Conservation (phyloP, 2,329 filamentous ascomycete genomes). For the Periconia digitata region DNA sequence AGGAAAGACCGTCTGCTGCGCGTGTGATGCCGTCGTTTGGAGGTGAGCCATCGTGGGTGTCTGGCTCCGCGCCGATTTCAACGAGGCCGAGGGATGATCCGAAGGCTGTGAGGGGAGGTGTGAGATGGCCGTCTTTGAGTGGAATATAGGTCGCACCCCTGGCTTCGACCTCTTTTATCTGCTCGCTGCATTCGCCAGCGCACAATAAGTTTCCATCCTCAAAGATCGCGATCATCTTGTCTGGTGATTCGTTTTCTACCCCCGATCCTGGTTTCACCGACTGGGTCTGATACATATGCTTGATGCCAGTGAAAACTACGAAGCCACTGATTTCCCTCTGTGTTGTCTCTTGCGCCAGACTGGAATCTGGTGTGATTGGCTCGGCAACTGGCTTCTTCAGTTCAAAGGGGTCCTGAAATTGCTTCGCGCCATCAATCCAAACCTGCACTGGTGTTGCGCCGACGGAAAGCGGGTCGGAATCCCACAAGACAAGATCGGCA, state of each 20-base stretch:
- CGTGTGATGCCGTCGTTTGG: slow-evolving; percentile 60
- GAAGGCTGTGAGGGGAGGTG: slow-evolving; percentile 62
- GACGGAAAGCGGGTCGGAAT: slow-evolving; percentile 45
- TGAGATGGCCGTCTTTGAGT: slow-evolving; percentile 63
- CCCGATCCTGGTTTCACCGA: not conserved
- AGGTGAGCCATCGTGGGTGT: slow-evolving; percentile 48
- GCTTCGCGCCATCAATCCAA: slow-evolving; percentile 48
- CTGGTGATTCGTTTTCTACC: slow-evolving; percentile 49
- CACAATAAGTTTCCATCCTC: slow-evolving; percentile 58
- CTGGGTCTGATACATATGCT: slow-evolving; percentile 41
- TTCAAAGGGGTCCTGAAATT: slow-evolving; percentile 49
- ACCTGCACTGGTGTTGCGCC: slow-evolving; percentile 46
- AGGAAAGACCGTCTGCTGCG: slow-evolving; percentile 51
- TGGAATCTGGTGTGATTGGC: slow-evolving; percentile 46
- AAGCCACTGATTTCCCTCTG: slow-evolving; percentile 43
- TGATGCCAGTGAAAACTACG: slow-evolving; percentile 60
- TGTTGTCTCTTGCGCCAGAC: slow-evolving; percentile 36
- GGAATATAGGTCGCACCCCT: slow-evolving; percentile 43
- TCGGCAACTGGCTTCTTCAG: slow-evolving; percentile 20
- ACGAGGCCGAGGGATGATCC: slow-evolving; percentile 63
- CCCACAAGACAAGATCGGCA: slow-evolving; percentile 49
- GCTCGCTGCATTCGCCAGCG: slow-evolving; percentile 54
- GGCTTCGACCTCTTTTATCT: slow-evolving; percentile 44
- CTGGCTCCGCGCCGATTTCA: slow-evolving; percentile 61
- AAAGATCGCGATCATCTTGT: slow-evolving; percentile 49